Evolutionary conservation across 1,139 yeast genomes (phyloP), one percentile per base, ranked within the genome.

Genomic region (Hyphopichia khmerensis): DNA sequence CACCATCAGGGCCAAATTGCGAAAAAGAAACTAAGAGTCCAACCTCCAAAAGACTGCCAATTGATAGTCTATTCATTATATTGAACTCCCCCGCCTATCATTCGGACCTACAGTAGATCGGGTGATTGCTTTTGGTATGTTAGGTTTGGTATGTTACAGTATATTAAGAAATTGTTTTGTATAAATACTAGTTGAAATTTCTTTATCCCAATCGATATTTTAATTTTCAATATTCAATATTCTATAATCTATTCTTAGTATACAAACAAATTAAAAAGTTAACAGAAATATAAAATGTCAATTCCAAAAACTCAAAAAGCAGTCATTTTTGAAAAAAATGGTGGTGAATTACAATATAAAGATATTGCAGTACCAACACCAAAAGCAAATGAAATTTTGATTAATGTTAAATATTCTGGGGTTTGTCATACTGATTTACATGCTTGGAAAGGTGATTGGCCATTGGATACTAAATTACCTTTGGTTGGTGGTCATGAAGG

Each of bases 401-500:
- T 82, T 69, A 77, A 82, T 57, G 77, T 82, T 60, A 75, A 76
- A 64, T 82, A 78, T 68, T 77, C 85, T 21, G 86, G 86, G 57
- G 85, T 81, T 38, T 80, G 86, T 62, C 87, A 80, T 66, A 80
- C 84, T 36, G 87, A 80, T 57, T 72, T 82, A 61, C 87, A 82
- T 64, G 86, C 85, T 49, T 80, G 84, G 84, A 77, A 80, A 61
- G 87, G 86, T 50, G 88, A 82, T 64, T 82, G 86, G 86, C 85
- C 86, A 45, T 63, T 80, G 54, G 69, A 68, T 42, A 77, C 82
- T 51, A 83, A 83, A 64, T 71, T 80, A 49, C 89, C 89, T 18
- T 68, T 82, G 52, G 87, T 84, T 41, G 90, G 89, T 50, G 95
- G 95, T 57, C 95, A 86, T 72, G 95, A 86, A 68, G 93, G 93